Conservation (phyloP, 768 basidiomycete species). For the Ephemerocybe angulata region DNA sequence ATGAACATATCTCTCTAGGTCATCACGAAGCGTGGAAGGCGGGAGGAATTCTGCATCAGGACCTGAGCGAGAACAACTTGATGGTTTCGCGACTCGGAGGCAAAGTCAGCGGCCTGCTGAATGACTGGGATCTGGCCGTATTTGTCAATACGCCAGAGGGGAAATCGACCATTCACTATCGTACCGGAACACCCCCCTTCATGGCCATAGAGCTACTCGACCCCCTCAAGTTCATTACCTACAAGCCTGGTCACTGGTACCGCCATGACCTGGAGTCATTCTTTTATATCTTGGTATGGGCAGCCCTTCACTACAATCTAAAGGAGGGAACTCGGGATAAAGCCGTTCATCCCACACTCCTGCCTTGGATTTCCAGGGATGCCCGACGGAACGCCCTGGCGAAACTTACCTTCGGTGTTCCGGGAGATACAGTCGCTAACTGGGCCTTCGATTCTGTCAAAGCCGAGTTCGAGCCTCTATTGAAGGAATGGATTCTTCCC, state of each 20-base stretch:
- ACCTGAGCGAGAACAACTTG: constrained; percentile 30
- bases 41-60: constrained; percentile 26
- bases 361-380: not conserved
- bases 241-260: constrained; percentile 11
- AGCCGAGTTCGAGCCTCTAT: constrained; percentile 6
- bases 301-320: constrained; percentile 7
- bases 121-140: constrained; percentile 26
- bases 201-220: constrained; percentile 27
- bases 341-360: not conserved
- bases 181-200: constrained; percentile 27
- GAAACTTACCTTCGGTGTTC: too few species aligned
- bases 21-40: constrained; percentile 21
- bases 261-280: constrained; percentile 25
- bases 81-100: constrained; percentile 17
- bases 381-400: not conserved
- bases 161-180: constrained; percentile 6
- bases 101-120: constrained; percentile 19
- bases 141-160: not conserved
- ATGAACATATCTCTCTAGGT: constrained; percentile 10
- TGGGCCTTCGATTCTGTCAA: too few species aligned
- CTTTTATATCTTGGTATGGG: constrained; percentile 22
- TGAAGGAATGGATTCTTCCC: constrained; percentile 14
- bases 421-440: not conserved
- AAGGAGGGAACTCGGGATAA: not conserved
- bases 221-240: too few species aligned